Base-by-base conservation (phyloP, 345 rosid genomes). In the Euphorbia pulcherrima region DNA sequence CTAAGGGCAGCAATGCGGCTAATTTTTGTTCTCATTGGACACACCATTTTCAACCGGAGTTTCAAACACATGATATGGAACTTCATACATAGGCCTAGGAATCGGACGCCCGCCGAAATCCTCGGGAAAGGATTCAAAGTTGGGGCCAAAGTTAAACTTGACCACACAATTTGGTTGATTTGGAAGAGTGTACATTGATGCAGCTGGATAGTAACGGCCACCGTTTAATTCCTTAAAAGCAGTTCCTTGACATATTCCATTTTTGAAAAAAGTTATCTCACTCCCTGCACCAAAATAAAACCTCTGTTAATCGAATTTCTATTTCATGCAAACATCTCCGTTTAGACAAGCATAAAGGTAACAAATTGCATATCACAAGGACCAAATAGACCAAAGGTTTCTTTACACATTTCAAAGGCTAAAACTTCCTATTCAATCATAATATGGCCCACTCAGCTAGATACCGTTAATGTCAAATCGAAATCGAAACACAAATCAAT, bases 161-260 rank as follows among this genome's bases (percentile, higher is more conserved):
- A 94, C 97, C 23, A 65, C 72, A 77, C 97, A 91, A 60, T 88
- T 91, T 66, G 96, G 85, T 78, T 91, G 96, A 73, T 83, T 80
- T 9, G 97, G 97, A 70, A 94, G 97, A 61, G 97, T 91, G 74
- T 94, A 94, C 97, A 91, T 89, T 29, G 99, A 94, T 68, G 99
- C 99, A 80, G 99, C 96, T 48, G 99, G 97, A 79, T 84, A 89
- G 76, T 94, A 91, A 74, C 86, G 90, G 59, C 96, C 96, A 23
- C 96, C 97, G 65, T 62, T 73, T 67, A 91, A 71, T 76, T 94
- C 92, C 76, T 78, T 87, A 84, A 84, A 94, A 59, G 99, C 99
- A 77, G 88, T 84, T 56, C 97, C 99, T 81, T 91, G 96, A 72
- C 92, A 83, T 54, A 75, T 78, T 66, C 97, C 99, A 74, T 94